Evolutionary conservation across 2,329 filamentous ascomycete genomes (phyloP), one percentile per base, ranked within the genome.

Genomic region (Blumeria graminis): DNA sequence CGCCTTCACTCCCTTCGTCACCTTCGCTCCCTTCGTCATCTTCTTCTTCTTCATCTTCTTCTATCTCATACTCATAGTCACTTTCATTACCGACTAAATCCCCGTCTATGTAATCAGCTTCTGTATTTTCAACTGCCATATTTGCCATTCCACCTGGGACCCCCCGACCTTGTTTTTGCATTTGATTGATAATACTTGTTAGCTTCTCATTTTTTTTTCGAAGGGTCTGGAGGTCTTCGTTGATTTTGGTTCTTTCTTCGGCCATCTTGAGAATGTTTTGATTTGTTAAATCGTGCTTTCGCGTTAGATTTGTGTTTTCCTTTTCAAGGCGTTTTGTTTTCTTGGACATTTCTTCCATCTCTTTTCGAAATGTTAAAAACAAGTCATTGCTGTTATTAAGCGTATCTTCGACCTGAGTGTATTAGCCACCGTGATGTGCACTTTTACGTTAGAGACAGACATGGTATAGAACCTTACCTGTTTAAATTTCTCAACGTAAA

Each of bases 311-410:
- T 63, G 92, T 83, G 65, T 98, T 96, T 66, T 98, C 92, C 70
- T 94, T 94, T 69, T 98, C 92, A 56, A 98, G 74, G 32, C 88
- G 82, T 70, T 95, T 95, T 6, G 90, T 94, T 72, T 96, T 96
- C 72, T 95, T 95, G 0, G 89, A 94, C 89, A 96, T 96, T 66
- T 96, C 92, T 70, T 96, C 92, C 89, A 96, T 96, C 70, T 96
- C 92, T 71, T 94, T 95, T 56, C 90, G 80, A 71, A 96, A 96
- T 0, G 92, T 95, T 62, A 95, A 74, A 69, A 96, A 96, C 56
- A 96, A 74, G 68, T 96, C 92, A 72, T 96, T 96, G 70, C 87
- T 94, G 68, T 95, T 96, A 71, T 95, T 96, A 55, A 96, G 77
- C 39, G 90, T 96, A 70, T 96, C 92, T 76, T 96, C 90, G 67